Conservation (phyloP, 2,329 filamentous ascomycete genomes). For the Neopestalotiopsis sp. region DNA sequence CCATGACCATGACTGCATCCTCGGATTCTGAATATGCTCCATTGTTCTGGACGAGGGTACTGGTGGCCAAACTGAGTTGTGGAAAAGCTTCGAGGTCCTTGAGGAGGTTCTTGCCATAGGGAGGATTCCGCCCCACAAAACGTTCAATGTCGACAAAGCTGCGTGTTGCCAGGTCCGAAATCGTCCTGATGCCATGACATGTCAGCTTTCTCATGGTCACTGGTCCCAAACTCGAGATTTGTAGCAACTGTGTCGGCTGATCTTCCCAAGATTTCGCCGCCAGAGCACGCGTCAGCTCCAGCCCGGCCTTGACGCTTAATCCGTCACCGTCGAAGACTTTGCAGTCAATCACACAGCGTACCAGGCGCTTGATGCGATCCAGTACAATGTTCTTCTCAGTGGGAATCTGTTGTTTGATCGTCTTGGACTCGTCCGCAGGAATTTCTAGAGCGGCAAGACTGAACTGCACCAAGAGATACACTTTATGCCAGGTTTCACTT, state of each 20-base stretch:
- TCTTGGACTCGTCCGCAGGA: slow-evolving; percentile 61
- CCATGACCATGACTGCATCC: slow-evolving; percentile 58
- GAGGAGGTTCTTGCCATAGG: slow-evolving; percentile 76
- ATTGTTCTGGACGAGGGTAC: slow-evolving; percentile 31
- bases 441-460: slow-evolving; percentile 71
- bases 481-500: slow-evolving; percentile 71
- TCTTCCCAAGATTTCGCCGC: slow-evolving; percentile 82
- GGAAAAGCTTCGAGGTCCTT: slow-evolving; percentile 74
- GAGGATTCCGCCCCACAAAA: slow-evolving; percentile 78
- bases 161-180: slow-evolving; percentile 70
- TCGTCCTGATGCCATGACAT: slow-evolving; percentile 70
- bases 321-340: slow-evolving; percentile 67
- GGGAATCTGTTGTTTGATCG: slow-evolving; percentile 58
- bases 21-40: slow-evolving; percentile 33
- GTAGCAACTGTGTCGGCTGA: slow-evolving; percentile 78
- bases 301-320: slow-evolving; percentile 66
- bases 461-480: slow-evolving; percentile 78
- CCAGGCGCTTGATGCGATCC: slow-evolving; percentile 69
- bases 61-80: slow-evolving; percentile 46
- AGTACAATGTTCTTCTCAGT: slow-evolving; percentile 70
- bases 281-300: slow-evolving; percentile 80
- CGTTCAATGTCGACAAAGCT: slow-evolving; percentile 78
- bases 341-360: slow-evolving; percentile 79
- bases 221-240: slow-evolving; percentile 79
- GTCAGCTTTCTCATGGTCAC: slow-evolving; percentile 77